A percentile compares a stretch with the other conserved stretches of the same genome.
These are phyloP conservation scores for Scleroderma bovista DNA, from an alignment of 768 basidiomycete genomes.

Conservation along the genomic window DNA sequence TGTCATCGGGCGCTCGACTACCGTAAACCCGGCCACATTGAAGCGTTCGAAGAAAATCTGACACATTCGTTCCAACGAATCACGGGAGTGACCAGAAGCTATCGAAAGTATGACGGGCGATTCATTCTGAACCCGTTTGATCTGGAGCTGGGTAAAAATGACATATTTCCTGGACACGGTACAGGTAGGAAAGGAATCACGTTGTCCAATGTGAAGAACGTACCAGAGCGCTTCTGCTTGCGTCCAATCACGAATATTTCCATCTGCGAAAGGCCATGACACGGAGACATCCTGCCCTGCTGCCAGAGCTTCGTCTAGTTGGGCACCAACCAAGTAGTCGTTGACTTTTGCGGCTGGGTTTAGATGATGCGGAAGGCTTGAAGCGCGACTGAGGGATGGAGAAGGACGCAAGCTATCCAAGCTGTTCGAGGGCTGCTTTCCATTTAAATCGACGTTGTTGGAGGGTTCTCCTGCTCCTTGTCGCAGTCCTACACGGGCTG, in stretches of 20 bases:
- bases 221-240: conserved; percentile 91
- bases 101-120: conserved; percentile 79
- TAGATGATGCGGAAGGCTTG: conserved; percentile 40
- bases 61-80: conserved; percentile 65
- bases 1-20: conserved; percentile 79
- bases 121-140: conserved; percentile 81
- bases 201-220: conserved; percentile 20
- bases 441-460: conserved; percentile 12
- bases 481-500: conserved; percentile 75
- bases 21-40: conserved; percentile 77
- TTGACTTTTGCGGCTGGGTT: conserved; percentile 49
- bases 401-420: conserved; percentile 26
- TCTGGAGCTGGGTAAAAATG: conserved; percentile 67
- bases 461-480: conserved; percentile 31
- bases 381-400: conserved; percentile 44
- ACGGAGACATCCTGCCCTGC: conserved; percentile 67
- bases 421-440: conserved; percentile 17
- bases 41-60: conserved; percentile 91
- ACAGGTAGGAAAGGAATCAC: conserved; percentile 3
- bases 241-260: conserved; percentile 68
- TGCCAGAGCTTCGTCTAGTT: conserved; percentile 74
- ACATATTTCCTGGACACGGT: conserved; percentile 66
- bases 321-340: conserved; percentile 78
- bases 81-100: conserved; percentile 56
- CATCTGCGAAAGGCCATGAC: conserved; percentile 80